Percentiles rank a stretch among this genome's conserved stretches.
Evolutionary conservation across 306 rosid species (phyloP).

Genomic region (Medicago truncatula): DNA sequence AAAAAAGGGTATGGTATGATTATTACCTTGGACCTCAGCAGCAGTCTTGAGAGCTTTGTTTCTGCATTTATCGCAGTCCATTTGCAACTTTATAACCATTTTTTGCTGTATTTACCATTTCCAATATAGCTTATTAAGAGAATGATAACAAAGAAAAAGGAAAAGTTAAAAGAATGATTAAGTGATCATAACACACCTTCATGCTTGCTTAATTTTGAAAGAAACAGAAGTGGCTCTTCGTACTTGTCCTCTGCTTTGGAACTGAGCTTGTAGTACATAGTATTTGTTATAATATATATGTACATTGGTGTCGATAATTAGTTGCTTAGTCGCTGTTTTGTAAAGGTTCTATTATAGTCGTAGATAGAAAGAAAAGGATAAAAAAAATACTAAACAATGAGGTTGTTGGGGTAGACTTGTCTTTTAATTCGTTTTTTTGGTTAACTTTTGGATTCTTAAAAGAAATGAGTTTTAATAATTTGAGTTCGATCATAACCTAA

Average conservation of each 20-base stretch:
- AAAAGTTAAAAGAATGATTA: neutral
- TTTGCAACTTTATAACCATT: constrained; percentile 33
- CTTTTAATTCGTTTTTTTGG: too few species aligned
- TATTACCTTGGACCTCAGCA: constrained; percentile 37
- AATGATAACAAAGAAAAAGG: too few species aligned
- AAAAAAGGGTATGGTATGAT: too few species aligned
- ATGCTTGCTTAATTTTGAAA: constrained; percentile 19
- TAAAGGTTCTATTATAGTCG: neutral
- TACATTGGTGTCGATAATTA: neutral
- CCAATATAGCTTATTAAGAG: neutral
- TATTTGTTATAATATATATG: too few species aligned
- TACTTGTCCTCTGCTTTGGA: constrained; percentile 33
- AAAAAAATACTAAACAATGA: too few species aligned
- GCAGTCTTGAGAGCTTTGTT: constrained; percentile 49
- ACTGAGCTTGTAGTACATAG: neutral
- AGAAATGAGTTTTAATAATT: too few species aligned
- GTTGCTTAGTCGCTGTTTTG: neutral
- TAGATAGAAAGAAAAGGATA: neutral
- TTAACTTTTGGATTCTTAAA: too few species aligned
- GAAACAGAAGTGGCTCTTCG: neutral
- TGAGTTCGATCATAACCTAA: too few species aligned
- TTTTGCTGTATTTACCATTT: constrained; percentile 46
- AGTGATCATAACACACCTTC: constrained; percentile 34
- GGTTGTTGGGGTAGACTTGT: too few species aligned
- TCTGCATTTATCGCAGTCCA: constrained; percentile 48